phyloP scores from a whole-genome alignment of 345 rosid species.

The Linum trigynum region DNA sequence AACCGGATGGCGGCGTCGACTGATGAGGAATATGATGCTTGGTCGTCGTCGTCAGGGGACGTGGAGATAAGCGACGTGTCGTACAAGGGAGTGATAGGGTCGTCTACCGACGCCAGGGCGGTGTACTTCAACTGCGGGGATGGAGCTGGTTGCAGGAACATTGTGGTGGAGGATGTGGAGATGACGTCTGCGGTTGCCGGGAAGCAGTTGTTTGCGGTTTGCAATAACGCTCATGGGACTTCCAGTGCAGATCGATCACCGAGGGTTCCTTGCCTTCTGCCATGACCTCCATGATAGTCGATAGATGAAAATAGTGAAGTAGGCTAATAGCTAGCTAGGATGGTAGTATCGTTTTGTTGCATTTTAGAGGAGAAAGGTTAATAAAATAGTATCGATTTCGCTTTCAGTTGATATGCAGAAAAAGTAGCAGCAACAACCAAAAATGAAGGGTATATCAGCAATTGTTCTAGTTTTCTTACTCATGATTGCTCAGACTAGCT shows the following conservation, averaged over 20 bases:
- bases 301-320: background rate
- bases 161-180: background rate
- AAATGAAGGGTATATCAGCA: too few species aligned
- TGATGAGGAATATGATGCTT: background rate
- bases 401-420: too few species aligned
- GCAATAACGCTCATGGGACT: background rate
- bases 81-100: background rate
- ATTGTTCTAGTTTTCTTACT: too few species aligned
- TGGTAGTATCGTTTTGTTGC: background rate
- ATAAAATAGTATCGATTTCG: too few species aligned
- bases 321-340: background rate
- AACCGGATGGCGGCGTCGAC: too few species aligned
- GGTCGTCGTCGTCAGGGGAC: background rate
- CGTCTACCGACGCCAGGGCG: background rate
- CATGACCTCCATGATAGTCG: background rate
- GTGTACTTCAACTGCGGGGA: background rate
- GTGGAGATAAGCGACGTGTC: background rate
- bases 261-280: slow-evolving; percentile 1
- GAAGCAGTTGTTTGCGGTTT: background rate
- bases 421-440: too few species aligned
- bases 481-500: too few species aligned
- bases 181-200: background rate
- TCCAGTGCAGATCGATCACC: background rate
- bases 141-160: background rate
- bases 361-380: background rate